These are phyloP conservation scores for Salvia miltiorrhiza DNA, from an alignment of 257 asterid species.

Conservation along the genomic window DNA sequence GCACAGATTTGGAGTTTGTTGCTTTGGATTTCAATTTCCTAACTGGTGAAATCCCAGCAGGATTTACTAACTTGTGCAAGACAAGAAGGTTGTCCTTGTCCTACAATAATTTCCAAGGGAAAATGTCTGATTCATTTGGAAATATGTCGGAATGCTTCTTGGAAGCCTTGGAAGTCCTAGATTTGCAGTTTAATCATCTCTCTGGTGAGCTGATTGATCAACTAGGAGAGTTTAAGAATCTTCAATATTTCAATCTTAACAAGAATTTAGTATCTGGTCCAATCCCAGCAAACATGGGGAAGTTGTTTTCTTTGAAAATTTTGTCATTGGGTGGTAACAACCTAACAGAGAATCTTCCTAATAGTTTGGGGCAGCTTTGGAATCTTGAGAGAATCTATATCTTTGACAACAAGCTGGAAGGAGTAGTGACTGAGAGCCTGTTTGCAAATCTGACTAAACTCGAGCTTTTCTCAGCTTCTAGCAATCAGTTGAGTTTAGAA, in stretches of 20 bases:
- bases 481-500: background rate
- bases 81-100: background rate
- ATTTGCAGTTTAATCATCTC: background rate
- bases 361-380: background rate
- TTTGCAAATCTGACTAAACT: background rate
- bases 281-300: background rate
- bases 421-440: background rate
- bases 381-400: background rate
- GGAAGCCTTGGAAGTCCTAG: background rate
- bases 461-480: background rate
- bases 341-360: background rate
- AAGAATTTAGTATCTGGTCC: background rate
- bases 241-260: background rate
- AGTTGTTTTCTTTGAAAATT: background rate
- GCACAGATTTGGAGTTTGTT: slow-evolving; percentile 11
- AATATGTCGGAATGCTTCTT: background rate
- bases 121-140: background rate
- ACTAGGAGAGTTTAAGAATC: slow-evolving; percentile 21
- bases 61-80: background rate
- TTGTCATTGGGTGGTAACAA: background rate
- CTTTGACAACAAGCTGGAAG: background rate
- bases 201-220: background rate
- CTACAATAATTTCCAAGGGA: background rate
- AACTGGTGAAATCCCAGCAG: slow-evolving; percentile 18
- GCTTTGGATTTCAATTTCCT: background rate